phyloP scores from a whole-genome alignment of 371 early-diverging fungal species.

The Mucor irregularis region DNA sequence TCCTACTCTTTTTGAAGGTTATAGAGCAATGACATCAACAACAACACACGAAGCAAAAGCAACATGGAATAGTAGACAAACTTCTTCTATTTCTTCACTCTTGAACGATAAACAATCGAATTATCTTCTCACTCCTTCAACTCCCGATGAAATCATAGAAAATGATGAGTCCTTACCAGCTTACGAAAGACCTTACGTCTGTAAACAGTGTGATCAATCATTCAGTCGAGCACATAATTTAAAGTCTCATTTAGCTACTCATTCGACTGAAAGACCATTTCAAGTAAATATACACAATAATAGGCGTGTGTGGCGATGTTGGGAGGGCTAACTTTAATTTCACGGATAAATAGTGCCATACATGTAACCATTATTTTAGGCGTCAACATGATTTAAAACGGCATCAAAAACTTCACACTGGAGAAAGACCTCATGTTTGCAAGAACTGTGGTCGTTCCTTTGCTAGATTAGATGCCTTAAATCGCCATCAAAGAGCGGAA shows the following conservation, averaged over 20 bases:
- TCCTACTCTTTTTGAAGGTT: no score
- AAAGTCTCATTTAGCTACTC: slow-evolving; percentile 51
- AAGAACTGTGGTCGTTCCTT: slow-evolving; percentile 57
- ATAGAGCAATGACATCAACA: no score
- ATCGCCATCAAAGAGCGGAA: slow-evolving; percentile 56
- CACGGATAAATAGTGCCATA: slow-evolving; percentile 32
- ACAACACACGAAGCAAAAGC: neutral
- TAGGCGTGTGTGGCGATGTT: no score
- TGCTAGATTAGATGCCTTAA: slow-evolving; percentile 70
- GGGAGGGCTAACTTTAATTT: no score
- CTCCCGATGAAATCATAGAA: slow-evolving; percentile 1
- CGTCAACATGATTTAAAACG: slow-evolving; percentile 76
- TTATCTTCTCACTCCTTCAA: neutral
- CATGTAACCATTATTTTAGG: slow-evolving; percentile 52
- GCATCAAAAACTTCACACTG: slow-evolving; percentile 75
- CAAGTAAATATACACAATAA: slow-evolving; percentile 41
- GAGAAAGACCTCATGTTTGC: slow-evolving; percentile 64
- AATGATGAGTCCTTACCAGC: slow-evolving; percentile 30
- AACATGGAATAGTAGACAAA: neutral
- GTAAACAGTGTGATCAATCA: slow-evolving; percentile 40
- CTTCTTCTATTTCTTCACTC: neutral
- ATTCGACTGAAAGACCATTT: slow-evolving; percentile 41
- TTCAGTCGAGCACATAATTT: slow-evolving; percentile 46
- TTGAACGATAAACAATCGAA: neutral
- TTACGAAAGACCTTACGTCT: slow-evolving; percentile 6